Conservation (phyloP, 192 early-diverging fungal species). For the Endogone sp. region DNA sequence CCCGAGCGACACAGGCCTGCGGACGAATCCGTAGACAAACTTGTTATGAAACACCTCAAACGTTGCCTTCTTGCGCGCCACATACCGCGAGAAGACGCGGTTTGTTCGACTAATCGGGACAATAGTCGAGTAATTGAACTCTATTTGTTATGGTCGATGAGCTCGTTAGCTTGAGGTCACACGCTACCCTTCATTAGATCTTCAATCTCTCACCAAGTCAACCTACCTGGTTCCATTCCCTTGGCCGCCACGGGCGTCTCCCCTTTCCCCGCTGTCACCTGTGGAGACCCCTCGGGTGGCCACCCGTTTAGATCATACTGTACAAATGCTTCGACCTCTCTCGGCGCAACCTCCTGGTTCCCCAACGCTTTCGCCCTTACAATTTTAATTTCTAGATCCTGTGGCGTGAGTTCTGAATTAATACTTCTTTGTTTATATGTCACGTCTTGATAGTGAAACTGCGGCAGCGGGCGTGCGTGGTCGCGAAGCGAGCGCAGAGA, state of each 20-base stretch:
- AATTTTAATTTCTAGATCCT: slow-evolving; percentile 65
- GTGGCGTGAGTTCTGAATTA: slow-evolving; percentile 47
- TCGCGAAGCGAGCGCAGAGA: slow-evolving; percentile 39
- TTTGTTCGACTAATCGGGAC: slow-evolving; percentile 59
- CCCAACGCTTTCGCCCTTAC: slow-evolving; percentile 51
- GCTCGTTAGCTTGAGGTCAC: not conserved
- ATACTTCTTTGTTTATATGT: slow-evolving; percentile 44
- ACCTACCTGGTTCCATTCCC: slow-evolving; percentile 48
- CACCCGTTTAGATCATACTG: slow-evolving; percentile 70
- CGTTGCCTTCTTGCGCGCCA: slow-evolving; percentile 62
- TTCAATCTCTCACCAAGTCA: not conserved
- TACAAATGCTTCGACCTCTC: slow-evolving; percentile 63
- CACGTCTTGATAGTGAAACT: slow-evolving; percentile 55
- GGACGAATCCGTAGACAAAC: slow-evolving; percentile 45
- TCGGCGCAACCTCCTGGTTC: slow-evolving; percentile 42
- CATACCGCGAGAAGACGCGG: slow-evolving; percentile 54
- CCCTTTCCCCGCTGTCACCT: slow-evolving; percentile 57
- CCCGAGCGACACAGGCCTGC: slow-evolving; percentile 54
- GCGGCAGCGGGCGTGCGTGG: slow-evolving; percentile 29
- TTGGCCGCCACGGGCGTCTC: slow-evolving; percentile 47
- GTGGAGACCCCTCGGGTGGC: slow-evolving; percentile 53
- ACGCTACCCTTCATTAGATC: not conserved
- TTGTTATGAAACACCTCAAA: slow-evolving; percentile 69
- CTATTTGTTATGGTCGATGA: slow-evolving; percentile 32
- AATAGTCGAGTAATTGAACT: slow-evolving; percentile 46